Evolutionary conservation across 2,329 filamentous ascomycete species (phyloP).

Genomic region (Trichophyton equinum): DNA sequence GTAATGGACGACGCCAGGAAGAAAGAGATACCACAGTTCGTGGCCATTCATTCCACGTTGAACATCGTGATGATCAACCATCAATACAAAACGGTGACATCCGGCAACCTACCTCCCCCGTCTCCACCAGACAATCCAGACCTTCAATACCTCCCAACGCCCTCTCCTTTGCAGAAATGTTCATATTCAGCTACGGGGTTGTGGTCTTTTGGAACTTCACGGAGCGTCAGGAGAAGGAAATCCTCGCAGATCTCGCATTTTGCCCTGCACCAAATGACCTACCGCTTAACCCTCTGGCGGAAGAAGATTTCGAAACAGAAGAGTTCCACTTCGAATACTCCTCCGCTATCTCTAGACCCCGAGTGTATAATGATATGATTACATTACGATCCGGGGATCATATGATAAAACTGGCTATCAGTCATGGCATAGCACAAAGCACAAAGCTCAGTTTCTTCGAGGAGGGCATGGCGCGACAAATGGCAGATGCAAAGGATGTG

Average conservation of each 20-base stretch:
- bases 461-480: conserved; percentile 87
- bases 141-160: conserved; percentile 50
- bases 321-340: conserved; percentile 99
- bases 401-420: conserved; percentile 98
- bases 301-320: conserved; percentile 91
- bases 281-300: conserved; percentile 64
- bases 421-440: conserved; percentile 92
- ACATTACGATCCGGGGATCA: conserved; percentile 88
- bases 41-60: background rate
- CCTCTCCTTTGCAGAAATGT: conserved; percentile 83
- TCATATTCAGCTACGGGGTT: conserved; percentile 92
- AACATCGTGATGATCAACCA: background rate
- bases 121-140: background rate
- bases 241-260: conserved; percentile 88
- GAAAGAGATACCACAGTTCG: background rate
- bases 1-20: conserved; percentile 9
- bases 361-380: conserved; percentile 99
- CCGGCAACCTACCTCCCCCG: background rate
- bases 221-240: conserved; percentile 89
- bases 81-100: background rate
- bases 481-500: conserved; percentile 84
- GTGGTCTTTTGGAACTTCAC: conserved; percentile 99
- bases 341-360: conserved; percentile 66
- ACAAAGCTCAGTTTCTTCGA: conserved; percentile 95
- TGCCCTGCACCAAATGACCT: conserved; percentile 49